phyloP scores from a whole-genome alignment of 2,329 filamentous ascomycete genomes.

The Fusarium sp. region DNA sequence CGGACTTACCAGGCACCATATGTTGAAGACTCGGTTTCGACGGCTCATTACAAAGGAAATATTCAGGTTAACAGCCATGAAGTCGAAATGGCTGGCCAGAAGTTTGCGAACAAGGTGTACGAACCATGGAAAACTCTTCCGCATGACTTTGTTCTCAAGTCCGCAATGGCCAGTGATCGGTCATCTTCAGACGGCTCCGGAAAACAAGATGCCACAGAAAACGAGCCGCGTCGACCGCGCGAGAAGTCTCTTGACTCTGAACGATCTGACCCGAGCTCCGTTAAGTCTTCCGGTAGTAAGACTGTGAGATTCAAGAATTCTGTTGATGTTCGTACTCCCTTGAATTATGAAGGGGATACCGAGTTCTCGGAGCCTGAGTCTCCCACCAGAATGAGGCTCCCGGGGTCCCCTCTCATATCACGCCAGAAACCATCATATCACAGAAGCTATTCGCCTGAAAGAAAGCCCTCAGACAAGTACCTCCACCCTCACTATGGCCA shows the following conservation, averaged over 20 bases:
- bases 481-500: constrained; percentile 17
- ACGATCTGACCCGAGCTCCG: constrained; percentile 32
- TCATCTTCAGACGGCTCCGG: constrained; percentile 10
- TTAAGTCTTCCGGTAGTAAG: constrained; percentile 39
- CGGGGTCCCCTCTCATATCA: constrained; percentile 31
- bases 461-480: not conserved
- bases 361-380: constrained; percentile 23
- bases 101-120: not conserved
- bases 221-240: not conserved
- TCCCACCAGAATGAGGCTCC: not conserved
- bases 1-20: constrained; percentile 41
- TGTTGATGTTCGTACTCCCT: constrained; percentile 29
- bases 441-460: not conserved
- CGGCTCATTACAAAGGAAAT: not conserved
- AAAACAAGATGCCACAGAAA: not conserved
- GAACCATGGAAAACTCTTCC: not conserved
- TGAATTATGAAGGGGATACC: constrained; percentile 7
- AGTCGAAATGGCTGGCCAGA: not conserved
- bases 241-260: constrained; percentile 30
- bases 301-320: constrained; percentile 41
- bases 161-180: not conserved
- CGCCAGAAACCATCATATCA: not conserved
- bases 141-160: not conserved
- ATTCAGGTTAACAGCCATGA: not conserved
- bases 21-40: constrained; percentile 39